phyloP scores from a whole-genome alignment of 2,329 filamentous ascomycete species.

The Penicillium sp. region DNA sequence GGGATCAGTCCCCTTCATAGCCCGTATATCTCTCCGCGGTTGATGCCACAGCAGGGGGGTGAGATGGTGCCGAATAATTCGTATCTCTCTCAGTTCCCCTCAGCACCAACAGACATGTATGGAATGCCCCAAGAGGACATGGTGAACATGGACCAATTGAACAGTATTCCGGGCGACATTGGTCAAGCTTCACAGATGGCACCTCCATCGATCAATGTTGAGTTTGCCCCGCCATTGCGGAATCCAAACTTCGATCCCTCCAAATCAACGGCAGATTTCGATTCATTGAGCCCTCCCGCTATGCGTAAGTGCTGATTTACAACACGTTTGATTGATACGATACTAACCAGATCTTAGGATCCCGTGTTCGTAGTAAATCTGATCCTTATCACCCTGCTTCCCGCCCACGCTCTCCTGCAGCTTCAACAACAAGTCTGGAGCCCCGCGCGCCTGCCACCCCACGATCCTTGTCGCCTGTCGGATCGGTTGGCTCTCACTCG shows the following conservation, averaged over 20 bases:
- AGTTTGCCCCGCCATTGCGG: conserved; percentile 75
- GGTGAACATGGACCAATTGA: conserved; percentile 45
- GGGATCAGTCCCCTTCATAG: conserved; percentile 65
- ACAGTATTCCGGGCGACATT: conserved; percentile 57
- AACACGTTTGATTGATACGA: not conserved
- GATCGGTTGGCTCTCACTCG: conserved; percentile 29
- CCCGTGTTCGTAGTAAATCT: conserved; percentile 60
- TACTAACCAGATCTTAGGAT: conserved; percentile 40
- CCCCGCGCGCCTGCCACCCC: conserved; percentile 32
- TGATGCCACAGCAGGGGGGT: conserved; percentile 69
- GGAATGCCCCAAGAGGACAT: conserved; percentile 48
- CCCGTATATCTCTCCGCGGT: conserved; percentile 65
- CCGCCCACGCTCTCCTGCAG: conserved; percentile 37
- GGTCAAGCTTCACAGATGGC: conserved; percentile 73
- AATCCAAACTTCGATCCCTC: conserved; percentile 65
- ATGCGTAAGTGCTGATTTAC: conserved; percentile 44
- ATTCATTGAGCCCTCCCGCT: conserved; percentile 77
- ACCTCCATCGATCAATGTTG: conserved; percentile 92
- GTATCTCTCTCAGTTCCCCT: conserved; percentile 50
- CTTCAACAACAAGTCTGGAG: conserved; percentile 33
- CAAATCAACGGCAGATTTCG: conserved; percentile 64
- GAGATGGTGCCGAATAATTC: conserved; percentile 52
- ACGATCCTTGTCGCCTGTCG: conserved; percentile 47
- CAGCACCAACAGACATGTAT: conserved; percentile 52
- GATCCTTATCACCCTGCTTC: conserved; percentile 54